Evolutionary conservation across 768 basidiomycete species (phyloP), one percentile per base, ranked within the genome.

Genomic region (Vararia minispora): DNA sequence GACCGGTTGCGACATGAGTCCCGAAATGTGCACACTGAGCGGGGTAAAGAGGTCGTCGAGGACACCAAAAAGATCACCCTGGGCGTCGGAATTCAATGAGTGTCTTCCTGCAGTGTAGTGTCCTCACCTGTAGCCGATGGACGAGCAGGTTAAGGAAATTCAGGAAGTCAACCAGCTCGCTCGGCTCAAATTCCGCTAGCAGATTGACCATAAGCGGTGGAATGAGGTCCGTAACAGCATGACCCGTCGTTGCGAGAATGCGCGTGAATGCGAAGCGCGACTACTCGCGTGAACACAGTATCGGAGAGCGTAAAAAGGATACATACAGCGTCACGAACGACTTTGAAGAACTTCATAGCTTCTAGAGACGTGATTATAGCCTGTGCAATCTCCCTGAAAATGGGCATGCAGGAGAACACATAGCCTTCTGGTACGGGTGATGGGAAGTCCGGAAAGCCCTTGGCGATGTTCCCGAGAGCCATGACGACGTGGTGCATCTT

Each of bases 401-500:
- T 75, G 35, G 79, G 74, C 38, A 88, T 57, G 1, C 78, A 76
- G 0, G 89, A 84, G 14, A 77, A 62, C 7, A 76, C 68, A 49
- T 79, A 81, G 23, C 74, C 76, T 48, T 72, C 69, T 0, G 77
- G 74, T 1, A 79, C 61, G 2, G 76, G 70, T 12, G 71, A 74
- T 29, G 87, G 84, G 52, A 83, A 82, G 54, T 90, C 89, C 0
- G 95, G 95, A 61, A 97, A 98, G 10, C 95, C 95, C 61, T 95
- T 95, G 25, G 91, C 85, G 39, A 97, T 75, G 50, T 86, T 89
- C 10, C 94, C 94, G 16, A 97, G 66, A 3, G 94, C 91, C 79
- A 94, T 84, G 56, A 97, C 82, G 48, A 80, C 70, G 61, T 98
- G 92, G 50, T 98, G 95, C 6, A 90, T 75, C 52, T 76, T 78